Percentiles rank a stretch among this genome's conserved stretches.
phyloP scores from a whole-genome alignment of 164 flowering plant species.

The Vitis amurensis region DNA sequence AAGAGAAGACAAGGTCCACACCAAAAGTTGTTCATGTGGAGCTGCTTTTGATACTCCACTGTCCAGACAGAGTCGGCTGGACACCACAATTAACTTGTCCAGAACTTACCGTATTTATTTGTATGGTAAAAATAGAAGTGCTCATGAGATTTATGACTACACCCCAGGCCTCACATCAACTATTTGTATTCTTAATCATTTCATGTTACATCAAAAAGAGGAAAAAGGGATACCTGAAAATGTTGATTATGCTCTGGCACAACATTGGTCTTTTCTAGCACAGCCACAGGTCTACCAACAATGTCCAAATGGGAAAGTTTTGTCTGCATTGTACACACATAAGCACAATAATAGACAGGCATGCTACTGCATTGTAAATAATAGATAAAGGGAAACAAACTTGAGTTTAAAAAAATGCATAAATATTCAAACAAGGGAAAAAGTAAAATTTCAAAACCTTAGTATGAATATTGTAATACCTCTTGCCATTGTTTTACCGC shows the following conservation, averaged over 20 bases:
- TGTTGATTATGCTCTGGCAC: constrained; percentile 85
- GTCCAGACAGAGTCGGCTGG: too few species aligned
- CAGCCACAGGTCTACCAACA: constrained; percentile 85
- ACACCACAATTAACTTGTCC: too few species aligned
- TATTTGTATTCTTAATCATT: background rate
- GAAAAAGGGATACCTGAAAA: constrained; percentile 65
- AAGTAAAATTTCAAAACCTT: background rate
- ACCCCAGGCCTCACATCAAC: too few species aligned
- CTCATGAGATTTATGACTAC: too few species aligned
- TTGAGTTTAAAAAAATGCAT: background rate
- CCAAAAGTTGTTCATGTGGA: too few species aligned
- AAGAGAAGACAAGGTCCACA: too few species aligned
- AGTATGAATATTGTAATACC: constrained; percentile 36
- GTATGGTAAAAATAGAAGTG: too few species aligned
- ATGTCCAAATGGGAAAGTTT: constrained; percentile 85
- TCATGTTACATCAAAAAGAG: constrained; percentile 1
- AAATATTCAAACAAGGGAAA: background rate
- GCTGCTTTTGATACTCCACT: too few species aligned
- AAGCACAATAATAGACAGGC: constrained; percentile 1
- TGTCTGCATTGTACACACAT: constrained; percentile 42
- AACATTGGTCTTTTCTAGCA: constrained; percentile 70
- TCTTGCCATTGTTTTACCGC: constrained; percentile 65
- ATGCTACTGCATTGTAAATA: background rate
- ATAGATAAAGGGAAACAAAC: background rate
- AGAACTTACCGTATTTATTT: too few species aligned